Evolutionary conservation across 176 grass and related monocot species (phyloP).

Genomic region (Eleusine coracana): DNA sequence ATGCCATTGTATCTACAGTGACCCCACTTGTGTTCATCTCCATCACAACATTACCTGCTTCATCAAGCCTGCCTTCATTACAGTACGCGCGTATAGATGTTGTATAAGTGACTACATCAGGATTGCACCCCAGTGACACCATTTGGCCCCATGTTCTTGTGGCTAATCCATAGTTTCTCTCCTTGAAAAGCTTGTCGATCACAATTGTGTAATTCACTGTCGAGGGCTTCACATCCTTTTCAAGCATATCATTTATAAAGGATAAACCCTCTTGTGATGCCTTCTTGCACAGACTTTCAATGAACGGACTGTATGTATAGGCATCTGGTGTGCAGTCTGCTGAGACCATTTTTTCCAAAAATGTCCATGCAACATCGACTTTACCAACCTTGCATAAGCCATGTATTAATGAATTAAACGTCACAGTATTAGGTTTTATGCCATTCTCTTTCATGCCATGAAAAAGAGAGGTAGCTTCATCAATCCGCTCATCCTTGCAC

Average conservation of each 20-base stretch:
- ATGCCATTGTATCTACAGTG: slow-evolving; percentile 49
- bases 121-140: slow-evolving; percentile 53
- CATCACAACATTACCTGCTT: slow-evolving; percentile 50
- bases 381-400: slow-evolving; percentile 59
- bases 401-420: slow-evolving; percentile 60
- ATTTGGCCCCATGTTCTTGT: slow-evolving; percentile 54
- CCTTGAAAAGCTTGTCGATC: slow-evolving; percentile 62
- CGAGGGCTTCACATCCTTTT: slow-evolving; percentile 53
- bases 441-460: slow-evolving; percentile 38
- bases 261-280: slow-evolving; percentile 47
- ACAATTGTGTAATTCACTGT: slow-evolving; percentile 58
- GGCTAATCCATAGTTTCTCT: slow-evolving; percentile 49
- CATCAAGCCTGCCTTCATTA: slow-evolving; percentile 51
- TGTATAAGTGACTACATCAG: slow-evolving; percentile 63
- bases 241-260: slow-evolving; percentile 59
- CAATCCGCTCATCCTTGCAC: slow-evolving; percentile 50
- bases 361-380: slow-evolving; percentile 46
- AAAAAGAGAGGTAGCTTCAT: slow-evolving; percentile 61
- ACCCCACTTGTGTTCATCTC: slow-evolving; percentile 51
- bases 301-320: slow-evolving; percentile 65
- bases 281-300: slow-evolving; percentile 57
- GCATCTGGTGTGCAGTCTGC: slow-evolving; percentile 52
- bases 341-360: slow-evolving; percentile 61
- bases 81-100: slow-evolving; percentile 57
- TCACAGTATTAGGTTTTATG: slow-evolving; percentile 54